Evolutionary conservation across 2,329 filamentous ascomycete genomes (phyloP).

Genomic region (Zymoseptoria brevis): DNA sequence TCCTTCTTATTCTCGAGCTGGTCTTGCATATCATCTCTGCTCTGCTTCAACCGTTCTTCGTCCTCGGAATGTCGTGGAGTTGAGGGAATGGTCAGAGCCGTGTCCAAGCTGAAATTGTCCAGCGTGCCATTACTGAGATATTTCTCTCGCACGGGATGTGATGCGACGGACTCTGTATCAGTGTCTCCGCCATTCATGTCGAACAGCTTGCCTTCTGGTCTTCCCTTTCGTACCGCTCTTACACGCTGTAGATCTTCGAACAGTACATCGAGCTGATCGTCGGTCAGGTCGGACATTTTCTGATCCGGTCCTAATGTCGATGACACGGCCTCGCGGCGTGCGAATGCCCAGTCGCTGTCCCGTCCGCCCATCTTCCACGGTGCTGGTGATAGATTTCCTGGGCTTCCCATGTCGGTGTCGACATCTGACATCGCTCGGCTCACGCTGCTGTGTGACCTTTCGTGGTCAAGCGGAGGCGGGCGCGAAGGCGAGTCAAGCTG

Average conservation of each 20-base stretch:
- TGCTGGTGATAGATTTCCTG: slow-evolving; percentile 71
- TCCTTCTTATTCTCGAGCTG: slow-evolving; percentile 79
- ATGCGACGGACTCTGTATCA: slow-evolving; percentile 80
- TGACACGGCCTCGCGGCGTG: slow-evolving; percentile 83
- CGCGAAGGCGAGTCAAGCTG: slow-evolving; percentile 55
- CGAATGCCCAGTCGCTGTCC: slow-evolving; percentile 92
- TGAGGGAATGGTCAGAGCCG: slow-evolving; percentile 85
- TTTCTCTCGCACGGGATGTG: slow-evolving; percentile 71
- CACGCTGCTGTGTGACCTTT: slow-evolving; percentile 55
- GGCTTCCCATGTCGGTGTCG: slow-evolving; percentile 62
- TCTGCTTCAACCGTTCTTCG: slow-evolving; percentile 64
- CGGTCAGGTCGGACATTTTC: slow-evolving; percentile 79
- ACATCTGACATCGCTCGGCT: slow-evolving; percentile 74
- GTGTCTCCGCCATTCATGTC: slow-evolving; percentile 49
- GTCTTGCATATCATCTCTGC: slow-evolving; percentile 73
- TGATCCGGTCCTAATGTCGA: slow-evolving; percentile 86
- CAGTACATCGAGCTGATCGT: slow-evolving; percentile 86
- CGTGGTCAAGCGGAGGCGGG: slow-evolving; percentile 56
- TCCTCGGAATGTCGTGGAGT: slow-evolving; percentile 78
- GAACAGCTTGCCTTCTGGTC: slow-evolving; percentile 47
- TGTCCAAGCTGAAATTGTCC: slow-evolving; percentile 94
- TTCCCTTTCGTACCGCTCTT: slow-evolving; percentile 71
- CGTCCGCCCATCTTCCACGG: slow-evolving; percentile 51
- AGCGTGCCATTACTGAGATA: slow-evolving; percentile 86
- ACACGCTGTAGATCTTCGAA: slow-evolving; percentile 91